Evolutionary conservation across 2,329 filamentous ascomycete genomes (phyloP).

Genomic region (Curvularia eragrostidis): DNA sequence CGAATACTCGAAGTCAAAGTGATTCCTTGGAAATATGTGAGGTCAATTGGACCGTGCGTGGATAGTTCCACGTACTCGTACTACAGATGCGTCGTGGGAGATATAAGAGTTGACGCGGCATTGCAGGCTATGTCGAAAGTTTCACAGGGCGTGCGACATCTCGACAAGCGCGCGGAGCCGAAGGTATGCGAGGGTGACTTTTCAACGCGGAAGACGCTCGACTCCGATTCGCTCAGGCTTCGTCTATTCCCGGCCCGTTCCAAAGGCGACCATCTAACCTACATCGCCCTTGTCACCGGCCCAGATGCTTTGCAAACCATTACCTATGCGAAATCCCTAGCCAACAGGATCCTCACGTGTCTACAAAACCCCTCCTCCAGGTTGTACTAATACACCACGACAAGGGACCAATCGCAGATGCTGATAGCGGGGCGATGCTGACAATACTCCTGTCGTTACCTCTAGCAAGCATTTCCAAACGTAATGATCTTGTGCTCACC

Average conservation of each 20-base stretch:
- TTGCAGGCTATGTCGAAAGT: constrained; percentile 17
- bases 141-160: constrained; percentile 20
- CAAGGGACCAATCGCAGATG: not conserved
- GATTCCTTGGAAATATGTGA: constrained; percentile 37
- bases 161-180: constrained; percentile 19
- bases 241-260: constrained; percentile 2
- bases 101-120: constrained; percentile 35
- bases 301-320: constrained; percentile 2
- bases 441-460: not conserved
- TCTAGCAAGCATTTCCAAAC: not conserved
- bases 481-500: not conserved
- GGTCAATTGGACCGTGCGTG: constrained; percentile 35
- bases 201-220: not conserved
- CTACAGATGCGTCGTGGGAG: constrained; percentile 31
- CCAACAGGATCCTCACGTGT: not conserved
- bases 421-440: not conserved
- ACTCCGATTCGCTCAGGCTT: not conserved
- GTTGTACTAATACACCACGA: not conserved
- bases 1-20: constrained; percentile 13
- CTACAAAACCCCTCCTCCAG: not conserved
- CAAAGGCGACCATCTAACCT: constrained; percentile 1
- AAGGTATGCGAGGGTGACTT: constrained; percentile 2
- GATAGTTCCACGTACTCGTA: constrained; percentile 46
- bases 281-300: not conserved
- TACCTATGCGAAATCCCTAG: constrained; percentile 2